Base-by-base conservation (phyloP, 371 early-diverging fungal species). In the Mucor lusitanicus region DNA sequence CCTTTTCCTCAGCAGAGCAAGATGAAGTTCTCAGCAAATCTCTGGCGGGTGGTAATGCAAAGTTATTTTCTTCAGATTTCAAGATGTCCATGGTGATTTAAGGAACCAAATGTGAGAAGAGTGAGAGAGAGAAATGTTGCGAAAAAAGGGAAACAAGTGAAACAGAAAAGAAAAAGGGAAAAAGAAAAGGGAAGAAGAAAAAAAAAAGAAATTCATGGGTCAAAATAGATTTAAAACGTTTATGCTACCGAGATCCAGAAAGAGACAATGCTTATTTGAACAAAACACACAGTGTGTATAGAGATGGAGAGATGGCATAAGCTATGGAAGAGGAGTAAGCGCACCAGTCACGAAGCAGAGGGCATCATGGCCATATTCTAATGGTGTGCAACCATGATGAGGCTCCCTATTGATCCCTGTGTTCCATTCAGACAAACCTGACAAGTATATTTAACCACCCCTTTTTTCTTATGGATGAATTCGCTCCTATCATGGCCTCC, bases 1-100 rank as follows among this genome's bases (percentile, higher is more conserved):
- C 25, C n/a, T 40, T 44, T 11, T 50, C 23, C 21, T 50, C 50
- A 21, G 8, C 48, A 25, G 25, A 50, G 28, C 25, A 59, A 17
- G 40, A 15, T 13, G 70, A 64, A 33, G 63, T 63, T 53, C 75
- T 35, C 42, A 77, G 32, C 21, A 77, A 46, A 27, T 75, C 74
- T 64, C 75, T 65, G 40, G 77, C 76, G 7, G 76, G 68, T 37
- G 79, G 79, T 25, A 79, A 48, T 23, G 67, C 39, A 57, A 70
- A 68, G 21, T 32, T 35, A 3, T 46, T 61, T 11, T 30, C 39
- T 37, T 67, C 59, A 33, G 19, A 19, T 21, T 39, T 32, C 3
- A 59, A 17, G 28, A 9, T 40, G 57, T 44, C 55, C 59, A 65
- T 59, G 32, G 50, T 50, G 12, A 50, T 50, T 46, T 46, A 46